Conservation (phyloP, 148 eudicot species). For the Arbutus unedo region DNA sequence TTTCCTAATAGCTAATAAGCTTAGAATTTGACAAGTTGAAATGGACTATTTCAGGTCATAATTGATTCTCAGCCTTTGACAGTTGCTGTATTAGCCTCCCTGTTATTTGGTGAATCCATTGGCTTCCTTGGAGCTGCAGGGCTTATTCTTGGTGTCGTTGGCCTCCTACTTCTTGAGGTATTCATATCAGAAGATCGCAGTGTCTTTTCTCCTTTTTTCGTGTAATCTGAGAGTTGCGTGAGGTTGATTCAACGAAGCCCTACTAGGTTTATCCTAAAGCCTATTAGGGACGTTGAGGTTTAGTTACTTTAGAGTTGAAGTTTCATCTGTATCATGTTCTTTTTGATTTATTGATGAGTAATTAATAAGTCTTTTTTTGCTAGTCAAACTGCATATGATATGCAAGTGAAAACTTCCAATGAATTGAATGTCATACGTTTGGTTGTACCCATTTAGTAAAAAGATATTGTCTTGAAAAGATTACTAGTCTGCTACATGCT, state of each 20-base stretch:
- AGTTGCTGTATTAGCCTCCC: conserved; percentile 86
- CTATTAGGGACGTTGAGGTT: background rate
- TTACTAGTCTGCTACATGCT: background rate
- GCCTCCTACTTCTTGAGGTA: conserved; percentile 98
- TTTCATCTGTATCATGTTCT: background rate
- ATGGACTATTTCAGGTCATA: conserved; percentile 69
- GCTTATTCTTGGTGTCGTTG: conserved; percentile 86
- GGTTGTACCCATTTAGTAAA: background rate
- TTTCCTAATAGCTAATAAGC: conserved; percentile 6
- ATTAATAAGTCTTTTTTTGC: background rate
- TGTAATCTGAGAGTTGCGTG: background rate
- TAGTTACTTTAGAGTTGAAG: background rate
- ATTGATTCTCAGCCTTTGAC: conserved; percentile 99
- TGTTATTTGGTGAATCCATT: conserved; percentile 92
- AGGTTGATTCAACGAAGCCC: background rate
- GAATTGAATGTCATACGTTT: background rate
- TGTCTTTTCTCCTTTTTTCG: background rate
- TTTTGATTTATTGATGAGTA: background rate
- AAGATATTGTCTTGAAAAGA: background rate
- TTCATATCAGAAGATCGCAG: background rate
- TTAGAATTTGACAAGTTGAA: conserved; percentile 18
- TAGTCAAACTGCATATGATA: background rate
- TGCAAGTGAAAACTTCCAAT: background rate
- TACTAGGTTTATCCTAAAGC: background rate
- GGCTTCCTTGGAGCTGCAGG: conserved; percentile 88